These are phyloP conservation scores for Vigna radiata DNA, from an alignment of 306 rosid genomes.

Conservation along the genomic window DNA sequence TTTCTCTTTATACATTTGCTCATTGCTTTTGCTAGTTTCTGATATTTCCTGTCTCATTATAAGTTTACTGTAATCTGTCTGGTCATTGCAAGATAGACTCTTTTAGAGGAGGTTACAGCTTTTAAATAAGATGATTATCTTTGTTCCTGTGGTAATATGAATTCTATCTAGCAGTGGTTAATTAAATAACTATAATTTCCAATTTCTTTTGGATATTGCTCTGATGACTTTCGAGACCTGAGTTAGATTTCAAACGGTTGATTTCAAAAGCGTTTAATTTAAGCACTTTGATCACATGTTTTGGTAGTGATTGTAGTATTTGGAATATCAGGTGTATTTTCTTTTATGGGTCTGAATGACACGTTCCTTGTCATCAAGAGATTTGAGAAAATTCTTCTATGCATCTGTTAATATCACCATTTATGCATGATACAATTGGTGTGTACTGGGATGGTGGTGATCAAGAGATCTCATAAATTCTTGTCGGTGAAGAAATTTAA, in stretches of 20 bases:
- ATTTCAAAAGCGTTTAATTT: too few relatives aligned
- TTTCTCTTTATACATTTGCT: not conserved
- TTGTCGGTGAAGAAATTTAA: conserved; percentile 28
- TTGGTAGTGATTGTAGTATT: conserved; percentile 9
- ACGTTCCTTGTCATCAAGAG: conserved; percentile 9
- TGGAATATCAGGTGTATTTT: not conserved
- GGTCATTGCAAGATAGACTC: conserved; percentile 22
- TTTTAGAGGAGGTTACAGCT: conserved; percentile 16
- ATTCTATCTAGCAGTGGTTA: not conserved
- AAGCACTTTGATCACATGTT: not conserved
- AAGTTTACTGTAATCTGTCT: not conserved
- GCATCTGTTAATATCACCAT: conserved; percentile 10
- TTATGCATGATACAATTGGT: not conserved
- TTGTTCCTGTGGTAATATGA: conserved; percentile 24
- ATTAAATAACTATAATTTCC: not conserved
- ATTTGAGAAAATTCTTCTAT: conserved; percentile 16
- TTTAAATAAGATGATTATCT: conserved; percentile 8
- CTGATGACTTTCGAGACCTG: not conserved
- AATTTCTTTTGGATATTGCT: not conserved
- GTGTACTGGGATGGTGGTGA: conserved; percentile 10
- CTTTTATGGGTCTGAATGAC: not conserved
- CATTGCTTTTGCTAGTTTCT: conserved; percentile 27
- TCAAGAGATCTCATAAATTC: conserved; percentile 10
- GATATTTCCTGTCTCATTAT: conserved; percentile 2
- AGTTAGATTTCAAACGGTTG: not conserved